Evolutionary conservation across 805 yeast species (phyloP).

Genomic region (Yarrowia yakushimensis): DNA sequence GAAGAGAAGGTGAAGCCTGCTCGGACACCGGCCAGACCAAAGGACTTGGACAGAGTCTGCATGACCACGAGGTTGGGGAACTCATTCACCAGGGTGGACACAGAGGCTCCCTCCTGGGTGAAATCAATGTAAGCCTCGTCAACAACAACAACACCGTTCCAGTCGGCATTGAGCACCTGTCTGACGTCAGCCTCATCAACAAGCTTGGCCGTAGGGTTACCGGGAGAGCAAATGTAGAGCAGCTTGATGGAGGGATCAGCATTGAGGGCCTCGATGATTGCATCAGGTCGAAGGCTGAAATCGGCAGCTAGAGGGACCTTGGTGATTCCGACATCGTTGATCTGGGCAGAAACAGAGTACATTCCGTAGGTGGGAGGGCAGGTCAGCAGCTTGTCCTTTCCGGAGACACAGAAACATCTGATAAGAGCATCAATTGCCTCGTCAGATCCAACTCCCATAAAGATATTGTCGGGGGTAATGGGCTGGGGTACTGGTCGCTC

Average conservation of each 20-base stretch:
- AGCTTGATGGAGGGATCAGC: constrained; percentile 65
- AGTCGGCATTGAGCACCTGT: constrained; percentile 46
- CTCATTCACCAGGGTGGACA: constrained; percentile 73
- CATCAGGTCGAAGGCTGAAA: constrained; percentile 59
- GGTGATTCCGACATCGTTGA: constrained; percentile 79
- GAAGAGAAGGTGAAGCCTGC: constrained; percentile 75
- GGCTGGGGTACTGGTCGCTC: constrained; percentile 37
- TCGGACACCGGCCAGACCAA: constrained; percentile 94
- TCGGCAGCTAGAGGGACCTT: constrained; percentile 63
- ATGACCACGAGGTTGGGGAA: constrained; percentile 80
- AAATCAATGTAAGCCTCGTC: constrained; percentile 98
- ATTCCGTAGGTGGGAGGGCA: constrained; percentile 98
- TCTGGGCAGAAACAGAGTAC: constrained; percentile 87
- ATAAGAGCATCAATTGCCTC: constrained; percentile 89
- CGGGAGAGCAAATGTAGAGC: constrained; percentile 88
- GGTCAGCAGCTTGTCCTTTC: constrained; percentile 71
- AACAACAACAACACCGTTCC: constrained; percentile 77
- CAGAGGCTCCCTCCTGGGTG: constrained; percentile 60
- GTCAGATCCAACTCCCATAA: constrained; percentile 96
- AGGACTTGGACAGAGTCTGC: constrained; percentile 91
- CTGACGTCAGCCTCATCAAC: constrained; percentile 50
- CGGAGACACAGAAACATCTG: constrained; percentile 80
- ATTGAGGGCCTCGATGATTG: constrained; percentile 49
- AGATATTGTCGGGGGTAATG: constrained; percentile 59
- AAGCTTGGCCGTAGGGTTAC: constrained; percentile 85